phyloP scores from a whole-genome alignment of 495 filamentous ascomycete genomes.

The Aspergillus funiculosus region DNA sequence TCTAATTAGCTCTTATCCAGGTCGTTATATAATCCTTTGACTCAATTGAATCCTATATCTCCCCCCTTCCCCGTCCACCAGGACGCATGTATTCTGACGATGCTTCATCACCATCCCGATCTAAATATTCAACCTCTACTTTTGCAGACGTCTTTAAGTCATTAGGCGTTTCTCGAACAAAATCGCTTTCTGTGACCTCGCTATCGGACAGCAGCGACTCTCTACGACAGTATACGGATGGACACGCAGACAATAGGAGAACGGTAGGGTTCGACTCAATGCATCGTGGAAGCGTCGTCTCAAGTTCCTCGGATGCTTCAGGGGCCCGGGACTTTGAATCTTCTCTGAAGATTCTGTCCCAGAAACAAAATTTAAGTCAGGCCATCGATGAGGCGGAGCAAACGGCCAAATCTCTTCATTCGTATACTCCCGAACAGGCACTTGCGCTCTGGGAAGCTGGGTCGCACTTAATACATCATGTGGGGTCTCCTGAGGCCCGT shows the following conservation, averaged over 20 bases:
- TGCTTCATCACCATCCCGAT: conserved; percentile 33
- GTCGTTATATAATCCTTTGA: conserved; percentile 20
- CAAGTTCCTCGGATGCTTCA: conserved; percentile 41
- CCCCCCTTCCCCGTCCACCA: conserved; percentile 25
- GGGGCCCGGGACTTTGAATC: conserved; percentile 39
- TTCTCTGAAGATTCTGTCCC: conserved; percentile 31
- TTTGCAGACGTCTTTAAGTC: conserved; percentile 46
- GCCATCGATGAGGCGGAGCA: conserved; percentile 41
- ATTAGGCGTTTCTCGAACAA: conserved; percentile 37
- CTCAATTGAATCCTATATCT: conserved; percentile 16
- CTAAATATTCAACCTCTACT: conserved; percentile 36
- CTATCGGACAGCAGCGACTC: conserved; percentile 34
- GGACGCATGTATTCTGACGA: conserved; percentile 47
- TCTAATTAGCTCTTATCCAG: conserved; percentile 17
- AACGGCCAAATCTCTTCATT: conserved; percentile 30
- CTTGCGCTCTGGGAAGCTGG: conserved; percentile 40
- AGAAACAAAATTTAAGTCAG: conserved; percentile 32
- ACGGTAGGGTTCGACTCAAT: conserved; percentile 37
- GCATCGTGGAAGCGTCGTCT: conserved; percentile 43
- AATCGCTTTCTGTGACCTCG: conserved; percentile 37
- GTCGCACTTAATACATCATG: conserved; percentile 37
- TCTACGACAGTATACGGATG: conserved; percentile 27
- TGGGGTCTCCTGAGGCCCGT: conserved; percentile 33
- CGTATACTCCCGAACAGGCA: conserved; percentile 39
- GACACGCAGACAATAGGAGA: conserved; percentile 26